Evolutionary conservation across 2,329 filamentous ascomycete species (phyloP).

Genomic region (Pseudocercospora macadamiae): DNA sequence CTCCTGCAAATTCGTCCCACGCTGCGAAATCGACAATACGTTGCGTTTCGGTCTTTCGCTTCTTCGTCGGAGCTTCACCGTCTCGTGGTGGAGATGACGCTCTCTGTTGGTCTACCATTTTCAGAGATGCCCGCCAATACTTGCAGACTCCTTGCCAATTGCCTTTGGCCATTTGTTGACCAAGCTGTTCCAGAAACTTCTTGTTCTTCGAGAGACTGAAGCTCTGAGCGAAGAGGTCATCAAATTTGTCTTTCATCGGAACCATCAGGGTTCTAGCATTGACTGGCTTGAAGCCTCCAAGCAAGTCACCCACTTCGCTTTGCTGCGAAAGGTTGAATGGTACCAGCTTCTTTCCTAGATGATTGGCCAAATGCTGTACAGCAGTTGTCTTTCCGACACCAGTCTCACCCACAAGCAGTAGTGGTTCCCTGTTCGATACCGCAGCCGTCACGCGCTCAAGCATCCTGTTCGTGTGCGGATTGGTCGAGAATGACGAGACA

Average conservation of each 20-base stretch:
- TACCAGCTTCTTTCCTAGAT: constrained; percentile 81
- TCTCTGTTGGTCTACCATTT: constrained; percentile 71
- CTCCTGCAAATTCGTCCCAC: constrained; percentile 79
- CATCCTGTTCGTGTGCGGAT: constrained; percentile 78
- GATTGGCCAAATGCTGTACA: constrained; percentile 85
- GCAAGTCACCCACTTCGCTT: constrained; percentile 91
- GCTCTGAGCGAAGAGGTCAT: constrained; percentile 82
- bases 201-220: constrained; percentile 88
- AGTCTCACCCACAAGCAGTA: constrained; percentile 95
- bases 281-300: constrained; percentile 95
- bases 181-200: constrained; percentile 78
- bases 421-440: constrained; percentile 80
- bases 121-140: constrained; percentile 85
- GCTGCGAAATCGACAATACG: constrained; percentile 55
- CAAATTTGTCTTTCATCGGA: constrained; percentile 91
- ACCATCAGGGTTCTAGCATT: constrained; percentile 85
- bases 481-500: constrained; percentile 77
- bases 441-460: constrained; percentile 87
- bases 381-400: constrained; percentile 98
- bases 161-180: constrained; percentile 75
- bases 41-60: constrained; percentile 62
- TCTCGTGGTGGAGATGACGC: constrained; percentile 54
- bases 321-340: constrained; percentile 97
- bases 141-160: constrained; percentile 87
- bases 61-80: constrained; percentile 69